A percentile compares a stretch with the other conserved stretches of the same genome.
Conservation (phyloP, 2,329 filamentous ascomycete genomes). For the Exophiala oligosperma region DNA sequence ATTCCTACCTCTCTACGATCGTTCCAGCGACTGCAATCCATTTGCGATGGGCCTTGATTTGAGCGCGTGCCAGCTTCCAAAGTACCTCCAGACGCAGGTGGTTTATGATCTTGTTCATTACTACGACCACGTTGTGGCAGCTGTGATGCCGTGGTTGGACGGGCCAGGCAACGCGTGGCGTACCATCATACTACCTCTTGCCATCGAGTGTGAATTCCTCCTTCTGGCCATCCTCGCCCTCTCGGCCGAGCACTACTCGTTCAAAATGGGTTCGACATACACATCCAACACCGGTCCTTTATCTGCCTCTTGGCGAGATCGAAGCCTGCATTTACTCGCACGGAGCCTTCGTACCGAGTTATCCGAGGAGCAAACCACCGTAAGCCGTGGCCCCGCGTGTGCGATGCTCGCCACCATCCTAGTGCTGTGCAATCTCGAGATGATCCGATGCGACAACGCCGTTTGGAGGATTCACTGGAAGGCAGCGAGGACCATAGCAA, state of each 20-base stretch:
- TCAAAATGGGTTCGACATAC: slow-evolving; percentile 3
- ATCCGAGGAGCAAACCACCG: slow-evolving; percentile 3
- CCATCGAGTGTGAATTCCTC: slow-evolving; percentile 27
- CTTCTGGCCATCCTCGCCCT: slow-evolving; percentile 31
- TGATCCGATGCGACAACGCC: slow-evolving; percentile 25
- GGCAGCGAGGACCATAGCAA: slow-evolving; percentile 29
- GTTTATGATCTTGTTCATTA: slow-evolving; percentile 29
- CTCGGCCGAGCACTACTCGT: slow-evolving; percentile 28
- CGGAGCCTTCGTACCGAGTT: slow-evolving; percentile 13
- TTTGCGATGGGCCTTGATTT: slow-evolving; percentile 17
- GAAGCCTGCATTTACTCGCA: slow-evolving; percentile 13
- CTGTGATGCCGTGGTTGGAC: slow-evolving; percentile 33
- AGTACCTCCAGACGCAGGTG: slow-evolving; percentile 10
- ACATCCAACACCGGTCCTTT: background rate
- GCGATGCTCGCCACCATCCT: slow-evolving; percentile 30
- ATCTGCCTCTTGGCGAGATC: slow-evolving; percentile 15
- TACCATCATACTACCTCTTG: slow-evolving; percentile 31
- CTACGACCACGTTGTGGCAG: slow-evolving; percentile 28
- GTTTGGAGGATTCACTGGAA: slow-evolving; percentile 32
- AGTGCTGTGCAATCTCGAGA: slow-evolving; percentile 32
- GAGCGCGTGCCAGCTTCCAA: slow-evolving; percentile 2
- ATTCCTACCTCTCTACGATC: slow-evolving; percentile 9
- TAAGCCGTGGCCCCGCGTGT: slow-evolving; percentile 10
- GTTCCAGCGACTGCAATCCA: slow-evolving; percentile 4
- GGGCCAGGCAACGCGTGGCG: slow-evolving; percentile 31